Evolutionary conservation across 2,329 filamentous ascomycete genomes (phyloP), one percentile per base, ranked within the genome.

Genomic region (Phialophora macrospora): DNA sequence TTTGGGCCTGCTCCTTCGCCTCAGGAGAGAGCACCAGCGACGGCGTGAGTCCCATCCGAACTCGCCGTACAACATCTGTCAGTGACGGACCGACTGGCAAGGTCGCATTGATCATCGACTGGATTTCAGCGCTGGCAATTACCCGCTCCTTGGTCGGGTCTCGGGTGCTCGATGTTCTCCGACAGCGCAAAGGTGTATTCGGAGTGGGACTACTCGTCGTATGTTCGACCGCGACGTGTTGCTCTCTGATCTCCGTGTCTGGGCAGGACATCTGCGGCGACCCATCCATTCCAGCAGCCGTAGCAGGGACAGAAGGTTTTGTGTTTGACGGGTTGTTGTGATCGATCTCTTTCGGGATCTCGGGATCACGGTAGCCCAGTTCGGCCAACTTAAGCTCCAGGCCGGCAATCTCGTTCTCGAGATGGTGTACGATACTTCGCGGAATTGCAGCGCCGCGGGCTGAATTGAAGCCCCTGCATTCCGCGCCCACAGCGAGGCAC

Each of bases 1-100:
- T 41, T 41, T 41, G 34, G 14, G 34, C 34, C 34, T 41, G 34
- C 34, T 41, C 34, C 34, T 41, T 41, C 34, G 34, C 34, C 34
- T 41, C 34, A 17, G 34, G 34, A 6, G 34, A 41, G 22, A 67
- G 52, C 14, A 66, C 67, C 24, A 68, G 64, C 11, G 72, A 74
- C 9, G 72, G 72, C 0, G 72, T 73, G 26, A 74, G 61, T 26
- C 72, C 72, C 72, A 74, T 73, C n/a, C 72, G 68, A 3, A 74
- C 72, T 11, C 66, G 64, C 1, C 66, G 68, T 38, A 74, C 62
- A 9, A 74, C 46, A 32, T 72, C 72, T 20, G 71, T 72, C 1
- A 71, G 65, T 3, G 68, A 68, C 3, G 65, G 55, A 20, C 64
- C 69, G 12, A 46, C 49, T 26, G 62, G 62, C 7, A 64, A 52